phyloP scores from a whole-genome alignment of 345 rosid species.

The Carallia pectinifolia region DNA sequence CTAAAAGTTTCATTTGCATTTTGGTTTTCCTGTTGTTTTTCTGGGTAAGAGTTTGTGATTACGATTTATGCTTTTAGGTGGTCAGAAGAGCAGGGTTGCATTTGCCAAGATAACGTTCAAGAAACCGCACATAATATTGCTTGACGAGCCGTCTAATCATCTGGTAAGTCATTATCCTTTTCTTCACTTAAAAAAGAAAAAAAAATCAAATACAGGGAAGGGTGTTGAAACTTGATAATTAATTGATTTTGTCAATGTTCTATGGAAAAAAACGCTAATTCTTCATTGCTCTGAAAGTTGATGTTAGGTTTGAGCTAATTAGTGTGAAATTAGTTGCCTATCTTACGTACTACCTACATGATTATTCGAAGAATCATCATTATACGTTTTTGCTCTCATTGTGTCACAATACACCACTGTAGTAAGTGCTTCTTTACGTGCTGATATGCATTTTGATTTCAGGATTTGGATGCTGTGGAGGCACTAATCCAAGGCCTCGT shows the following conservation, averaged over 20 bases:
- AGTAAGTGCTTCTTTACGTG: conserved; percentile 6
- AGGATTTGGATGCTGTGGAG: conserved; percentile 99
- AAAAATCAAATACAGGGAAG: background rate
- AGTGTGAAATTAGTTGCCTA: too few relatives aligned
- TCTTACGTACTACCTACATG: too few relatives aligned
- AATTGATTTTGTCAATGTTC: background rate
- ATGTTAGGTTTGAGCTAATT: too few relatives aligned
- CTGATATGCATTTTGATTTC: conserved; percentile 18
- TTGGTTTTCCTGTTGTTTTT: background rate
- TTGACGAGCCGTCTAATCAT: conserved; percentile 99
- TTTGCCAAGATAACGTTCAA: conserved; percentile 98
- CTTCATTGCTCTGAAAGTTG: too few relatives aligned
- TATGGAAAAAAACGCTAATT: too few relatives aligned
- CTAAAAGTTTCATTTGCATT: background rate
- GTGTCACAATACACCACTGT: background rate
- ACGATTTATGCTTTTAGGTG: conserved; percentile 46
- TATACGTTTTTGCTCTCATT: too few relatives aligned
- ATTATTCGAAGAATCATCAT: too few relatives aligned
- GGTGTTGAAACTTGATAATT: background rate
- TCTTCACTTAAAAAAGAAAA: background rate
- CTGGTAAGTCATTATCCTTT: conserved; percentile 65
- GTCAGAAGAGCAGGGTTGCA: conserved; percentile 99
- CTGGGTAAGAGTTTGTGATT: background rate
- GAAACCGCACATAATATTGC: conserved; percentile 95
- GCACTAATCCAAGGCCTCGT: conserved; percentile 98